phyloP scores from a whole-genome alignment of 495 filamentous ascomycete genomes.

The Penicillium crystallinum region DNA sequence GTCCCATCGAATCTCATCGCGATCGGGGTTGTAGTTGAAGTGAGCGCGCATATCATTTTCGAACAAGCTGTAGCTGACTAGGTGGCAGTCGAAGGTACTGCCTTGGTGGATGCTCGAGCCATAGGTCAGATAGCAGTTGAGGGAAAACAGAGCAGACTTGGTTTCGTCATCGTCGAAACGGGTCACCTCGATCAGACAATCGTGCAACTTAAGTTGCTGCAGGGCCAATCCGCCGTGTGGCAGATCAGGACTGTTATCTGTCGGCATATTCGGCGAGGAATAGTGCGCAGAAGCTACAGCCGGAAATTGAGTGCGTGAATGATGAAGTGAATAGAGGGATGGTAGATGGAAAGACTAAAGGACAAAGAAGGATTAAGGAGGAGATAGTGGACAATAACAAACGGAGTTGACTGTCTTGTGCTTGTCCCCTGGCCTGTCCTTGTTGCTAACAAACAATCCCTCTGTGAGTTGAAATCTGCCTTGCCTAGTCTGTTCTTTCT shows the following conservation, averaged over 20 bases:
- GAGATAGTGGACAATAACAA: no score
- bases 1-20: background rate
- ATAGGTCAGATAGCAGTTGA: background rate
- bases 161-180: background rate
- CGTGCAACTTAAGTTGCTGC: background rate
- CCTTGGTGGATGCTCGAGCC: background rate
- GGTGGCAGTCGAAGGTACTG: background rate
- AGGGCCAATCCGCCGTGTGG: background rate
- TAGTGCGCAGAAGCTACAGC: background rate
- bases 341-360: no score
- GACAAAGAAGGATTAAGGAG: no score
- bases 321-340: background rate
- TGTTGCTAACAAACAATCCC: no score
- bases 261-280: background rate
- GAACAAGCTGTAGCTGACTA: background rate
- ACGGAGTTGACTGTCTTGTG: no score
- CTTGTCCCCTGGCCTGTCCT: no score
- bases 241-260: background rate
- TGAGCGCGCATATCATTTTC: background rate
- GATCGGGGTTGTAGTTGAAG: background rate
- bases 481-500: no score
- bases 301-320: background rate
- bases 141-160: background rate
- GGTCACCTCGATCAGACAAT: background rate
- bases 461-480: no score